A percentile compares a stretch with the other conserved stretches of the same genome.
These are phyloP conservation scores for Parachlorella kessleri DNA, from an alignment of 139 green algal genomes.

Conservation along the genomic window DNA sequence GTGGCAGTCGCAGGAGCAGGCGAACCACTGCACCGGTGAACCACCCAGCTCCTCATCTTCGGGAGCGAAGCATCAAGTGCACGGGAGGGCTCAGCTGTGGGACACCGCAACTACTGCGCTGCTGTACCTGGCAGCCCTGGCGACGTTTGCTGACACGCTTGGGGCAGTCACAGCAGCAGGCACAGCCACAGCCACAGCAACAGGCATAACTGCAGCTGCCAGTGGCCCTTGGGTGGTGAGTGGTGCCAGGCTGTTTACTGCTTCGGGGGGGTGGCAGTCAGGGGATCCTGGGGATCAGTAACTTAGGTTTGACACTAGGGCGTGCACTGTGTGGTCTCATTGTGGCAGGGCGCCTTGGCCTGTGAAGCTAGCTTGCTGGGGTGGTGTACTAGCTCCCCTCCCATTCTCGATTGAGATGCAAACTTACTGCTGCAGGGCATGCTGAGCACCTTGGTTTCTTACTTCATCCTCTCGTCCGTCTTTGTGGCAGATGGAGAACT, in stretches of 20 bases:
- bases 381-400: background rate
- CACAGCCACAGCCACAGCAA: background rate
- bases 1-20: no score
- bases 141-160: background rate
- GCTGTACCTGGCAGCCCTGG: background rate
- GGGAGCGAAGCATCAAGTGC: no score
- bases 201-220: no score
- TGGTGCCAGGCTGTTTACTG: background rate
- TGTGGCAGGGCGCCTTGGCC: background rate
- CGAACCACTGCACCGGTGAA: no score
- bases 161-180: background rate
- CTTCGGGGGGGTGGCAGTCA: background rate
- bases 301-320: no score
- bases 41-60: no score
- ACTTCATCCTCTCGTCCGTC: slow-evolving; percentile 7
- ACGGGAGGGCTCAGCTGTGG: no score
- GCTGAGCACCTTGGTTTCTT: slow-evolving; percentile 8
- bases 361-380: background rate
- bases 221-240: slow-evolving; percentile 23
- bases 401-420: background rate
- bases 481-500: slow-evolving; percentile 1
- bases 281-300: no score
- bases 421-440: background rate
- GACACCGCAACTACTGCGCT: background rate
- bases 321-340: background rate